Percentiles rank a stretch among this genome's conserved stretches.
Evolutionary conservation across 305 asterid species (phyloP).

Genomic region (Fraxinus platypoda): DNA sequence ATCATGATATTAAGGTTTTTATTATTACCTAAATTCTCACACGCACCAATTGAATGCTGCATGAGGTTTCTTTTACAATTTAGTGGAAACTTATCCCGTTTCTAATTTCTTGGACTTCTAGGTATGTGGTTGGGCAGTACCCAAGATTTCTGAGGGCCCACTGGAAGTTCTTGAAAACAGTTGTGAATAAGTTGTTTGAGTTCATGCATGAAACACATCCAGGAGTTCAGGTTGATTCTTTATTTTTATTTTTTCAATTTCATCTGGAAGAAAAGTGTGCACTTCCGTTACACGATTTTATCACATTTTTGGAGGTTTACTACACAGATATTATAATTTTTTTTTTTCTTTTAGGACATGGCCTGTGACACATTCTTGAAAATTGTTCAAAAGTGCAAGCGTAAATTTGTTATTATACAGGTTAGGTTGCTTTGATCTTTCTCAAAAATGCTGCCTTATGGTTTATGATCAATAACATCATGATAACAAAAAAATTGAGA

Average conservation of each 20-base stretch:
- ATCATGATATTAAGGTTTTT: neutral
- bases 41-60: constrained; percentile 9
- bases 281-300: neutral
- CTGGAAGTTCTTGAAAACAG: constrained; percentile 99
- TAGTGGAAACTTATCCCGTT: neutral
- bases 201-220: constrained; percentile 99
- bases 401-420: constrained; percentile 90
- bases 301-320: neutral
- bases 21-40: neutral
- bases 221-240: constrained; percentile 86
- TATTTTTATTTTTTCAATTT: constrained; percentile 9
- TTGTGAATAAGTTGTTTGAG: constrained; percentile 95
- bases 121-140: constrained; percentile 99
- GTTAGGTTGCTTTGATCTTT: constrained; percentile 29
- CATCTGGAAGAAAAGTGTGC: neutral
- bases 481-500: neutral
- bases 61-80: neutral
- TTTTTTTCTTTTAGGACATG: constrained; percentile 64
- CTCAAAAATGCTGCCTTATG: neutral
- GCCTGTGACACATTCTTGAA: constrained; percentile 98
- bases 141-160: constrained; percentile 99
- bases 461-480: constrained; percentile 11
- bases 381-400: constrained; percentile 98
- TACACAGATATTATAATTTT: constrained; percentile 9
- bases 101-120: constrained; percentile 30